Conservation (phyloP, 805 yeast species). For the Ogataea thermomethanolica region DNA sequence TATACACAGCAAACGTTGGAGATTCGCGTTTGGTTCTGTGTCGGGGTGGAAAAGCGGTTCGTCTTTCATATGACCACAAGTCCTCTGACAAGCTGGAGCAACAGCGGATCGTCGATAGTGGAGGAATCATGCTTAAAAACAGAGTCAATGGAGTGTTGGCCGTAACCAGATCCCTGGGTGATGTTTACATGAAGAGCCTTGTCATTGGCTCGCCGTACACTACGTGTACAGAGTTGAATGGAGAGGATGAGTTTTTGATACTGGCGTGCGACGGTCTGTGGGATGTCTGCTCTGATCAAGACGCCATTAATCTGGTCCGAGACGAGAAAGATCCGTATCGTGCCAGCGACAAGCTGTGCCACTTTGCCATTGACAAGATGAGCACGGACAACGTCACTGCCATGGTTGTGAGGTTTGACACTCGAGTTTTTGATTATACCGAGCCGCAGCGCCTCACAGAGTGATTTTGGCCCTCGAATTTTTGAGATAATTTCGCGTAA, state of each 20-base stretch:
- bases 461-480: conserved; percentile 1
- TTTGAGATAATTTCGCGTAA: conserved; percentile 10
- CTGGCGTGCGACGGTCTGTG: conserved; percentile 96
- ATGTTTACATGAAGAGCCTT: conserved; percentile 82
- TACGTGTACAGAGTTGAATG: conserved; percentile 71
- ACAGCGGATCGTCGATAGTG: conserved; percentile 67
- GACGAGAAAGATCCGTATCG: conserved; percentile 52
- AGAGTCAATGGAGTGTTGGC: conserved; percentile 96
- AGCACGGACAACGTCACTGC: conserved; percentile 92
- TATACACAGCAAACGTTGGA: conserved; percentile 94
- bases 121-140: conserved; percentile 85
- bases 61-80: conserved; percentile 91
- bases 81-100: conserved; percentile 80
- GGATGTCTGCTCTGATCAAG: conserved; percentile 87
- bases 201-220: conserved; percentile 93
- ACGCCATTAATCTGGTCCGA: conserved; percentile 71
- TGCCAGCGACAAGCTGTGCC: conserved; percentile 67
- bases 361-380: conserved; percentile 69
- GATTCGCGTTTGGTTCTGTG: conserved; percentile 82
- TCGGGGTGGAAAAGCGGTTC: conserved; percentile 67
- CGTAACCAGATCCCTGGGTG: conserved; percentile 91
- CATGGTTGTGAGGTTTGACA: conserved; percentile 71
- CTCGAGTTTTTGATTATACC: conserved; percentile 36
- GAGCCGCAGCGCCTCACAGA: conserved; percentile 9
- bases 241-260: conserved; percentile 72